Conservation (phyloP, 345 rosid species). For the Pugionium cornutum region DNA sequence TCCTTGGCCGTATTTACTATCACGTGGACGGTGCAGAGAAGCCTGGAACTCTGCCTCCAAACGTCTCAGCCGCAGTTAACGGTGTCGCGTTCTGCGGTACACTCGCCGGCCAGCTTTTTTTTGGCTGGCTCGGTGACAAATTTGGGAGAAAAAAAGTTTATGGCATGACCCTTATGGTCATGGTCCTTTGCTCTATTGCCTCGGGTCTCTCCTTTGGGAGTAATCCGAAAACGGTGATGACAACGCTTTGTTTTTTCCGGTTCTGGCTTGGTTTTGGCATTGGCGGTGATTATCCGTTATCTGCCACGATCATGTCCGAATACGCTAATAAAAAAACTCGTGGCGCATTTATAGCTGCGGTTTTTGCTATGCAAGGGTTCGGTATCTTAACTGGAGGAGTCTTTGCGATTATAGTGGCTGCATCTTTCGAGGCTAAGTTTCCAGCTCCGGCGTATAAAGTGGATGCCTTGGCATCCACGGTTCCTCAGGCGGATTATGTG, state of each 20-base stretch:
- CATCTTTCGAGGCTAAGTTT: slow-evolving; percentile 55
- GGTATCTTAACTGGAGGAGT: slow-evolving; percentile 78
- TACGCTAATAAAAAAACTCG: slow-evolving; percentile 61
- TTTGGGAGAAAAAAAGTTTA: slow-evolving; percentile 74
- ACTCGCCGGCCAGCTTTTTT: slow-evolving; percentile 71
- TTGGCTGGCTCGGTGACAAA: slow-evolving; percentile 88
- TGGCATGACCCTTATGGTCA: slow-evolving; percentile 73
- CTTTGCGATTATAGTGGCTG: slow-evolving; percentile 57
- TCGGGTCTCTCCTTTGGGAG: slow-evolving; percentile 71
- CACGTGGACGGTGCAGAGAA: slow-evolving; percentile 58
- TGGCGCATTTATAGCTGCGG: slow-evolving; percentile 86
- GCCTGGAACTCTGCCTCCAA: slow-evolving; percentile 71
- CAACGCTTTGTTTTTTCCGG: slow-evolving; percentile 75
- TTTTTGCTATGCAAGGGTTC: slow-evolving; percentile 94
- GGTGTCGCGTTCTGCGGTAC: slow-evolving; percentile 78
- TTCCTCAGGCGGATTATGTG: slow-evolving; percentile 69
- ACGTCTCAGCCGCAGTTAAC: slow-evolving; percentile 71
- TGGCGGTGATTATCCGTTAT: slow-evolving; percentile 82
- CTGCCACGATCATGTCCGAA: slow-evolving; percentile 85
- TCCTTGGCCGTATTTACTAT: slow-evolving; percentile 76
- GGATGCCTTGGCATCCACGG: slow-evolving; percentile 54
- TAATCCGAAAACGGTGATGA: slow-evolving; percentile 49
- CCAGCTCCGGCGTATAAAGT: slow-evolving; percentile 52
- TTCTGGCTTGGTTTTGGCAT: slow-evolving; percentile 90
- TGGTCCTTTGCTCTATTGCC: slow-evolving; percentile 65